Evolutionary conservation across 2,329 filamentous ascomycete species (phyloP), one percentile per base, ranked within the genome.

Genomic region (Ceratocystis colombiana): DNA sequence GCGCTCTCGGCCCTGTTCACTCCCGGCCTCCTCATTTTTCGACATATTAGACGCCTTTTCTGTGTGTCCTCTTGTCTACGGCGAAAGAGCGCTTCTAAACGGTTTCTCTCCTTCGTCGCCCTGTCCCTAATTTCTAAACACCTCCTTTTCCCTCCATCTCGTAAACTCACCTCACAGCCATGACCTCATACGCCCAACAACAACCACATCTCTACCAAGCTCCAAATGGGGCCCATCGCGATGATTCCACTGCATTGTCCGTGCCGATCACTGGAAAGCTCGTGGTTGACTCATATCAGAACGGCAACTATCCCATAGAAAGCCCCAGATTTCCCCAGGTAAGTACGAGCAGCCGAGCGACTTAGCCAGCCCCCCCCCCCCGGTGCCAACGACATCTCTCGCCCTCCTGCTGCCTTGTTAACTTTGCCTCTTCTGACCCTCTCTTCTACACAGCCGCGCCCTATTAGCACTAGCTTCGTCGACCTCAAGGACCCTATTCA

Each of bases 401-500:
- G 10, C 12, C 3, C 30, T 57, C 20, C n/a, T 20, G 1, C n/a
- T 10, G 20, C 4, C 55, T 44, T 33, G 6, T 6, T 5, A 37
- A 22, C 55, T 8, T 2, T 37, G 1, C 53, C 6, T 12, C 28
- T 22, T 17, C 55, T 59, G 22, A 59, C 55, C 5, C 7, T 33
- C 55, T 15, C 17, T 4, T 17, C 82, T 71, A 69, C 76, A 46
- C 75, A 77, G 37, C 30, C 55, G 15, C 79, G 79, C 64, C 78
- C 79, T 10, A 81, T 82, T 69, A 85, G 79, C 71, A 84, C 83
- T 22, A 76, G 76, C 3, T 77, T 82, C 10, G 79, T 86, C 70
- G 83, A 88, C 71, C 78, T 87, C 64, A 83, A 84, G 69, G 88
- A 89, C 74, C 83, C 80, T 68, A 88, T 99, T 57, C 88, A 91